Evolutionary conservation across 257 asterid genomes (phyloP).

Genomic region (Ilex aquifolium): DNA sequence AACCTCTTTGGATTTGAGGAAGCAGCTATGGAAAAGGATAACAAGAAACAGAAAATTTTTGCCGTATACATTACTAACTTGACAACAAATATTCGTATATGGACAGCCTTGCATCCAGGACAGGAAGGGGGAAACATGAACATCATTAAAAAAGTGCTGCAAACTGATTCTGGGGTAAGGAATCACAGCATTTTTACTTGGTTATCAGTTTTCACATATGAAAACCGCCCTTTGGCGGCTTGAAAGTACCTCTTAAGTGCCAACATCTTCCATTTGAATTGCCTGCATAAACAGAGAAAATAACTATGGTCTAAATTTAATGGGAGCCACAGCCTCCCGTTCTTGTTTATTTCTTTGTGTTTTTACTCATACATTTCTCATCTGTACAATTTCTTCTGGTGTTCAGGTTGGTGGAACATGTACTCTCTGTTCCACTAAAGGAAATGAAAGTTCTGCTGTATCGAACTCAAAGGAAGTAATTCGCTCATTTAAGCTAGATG

Average conservation of each 20-base stretch:
- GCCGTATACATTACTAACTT: constrained; percentile 43
- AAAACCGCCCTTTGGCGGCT: too few relatives aligned
- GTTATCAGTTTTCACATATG: too few relatives aligned
- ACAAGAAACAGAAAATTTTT: constrained; percentile 15
- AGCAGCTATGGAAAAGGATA: neutral
- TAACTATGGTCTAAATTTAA: too few relatives aligned
- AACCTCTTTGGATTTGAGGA: constrained; percentile 20
- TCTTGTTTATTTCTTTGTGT: neutral
- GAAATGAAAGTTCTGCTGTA: neutral
- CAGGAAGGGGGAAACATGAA: constrained; percentile 10
- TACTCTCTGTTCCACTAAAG: neutral
- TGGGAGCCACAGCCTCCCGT: neutral
- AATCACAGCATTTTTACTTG: neutral
- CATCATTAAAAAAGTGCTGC: constrained; percentile 35
- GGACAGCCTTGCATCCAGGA: constrained; percentile 40
- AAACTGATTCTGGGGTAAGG: constrained; percentile 22
- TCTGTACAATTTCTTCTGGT: neutral
- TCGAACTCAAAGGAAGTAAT: neutral
- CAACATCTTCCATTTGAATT: neutral
- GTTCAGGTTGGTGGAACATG: neutral
- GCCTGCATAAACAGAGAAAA: neutral
- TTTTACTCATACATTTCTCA: neutral
- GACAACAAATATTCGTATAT: constrained; percentile 49
- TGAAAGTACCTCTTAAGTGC: neutral
- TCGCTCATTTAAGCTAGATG: neutral